phyloP scores from a whole-genome alignment of 129 eudicot genomes.

The Apium graveolens region DNA sequence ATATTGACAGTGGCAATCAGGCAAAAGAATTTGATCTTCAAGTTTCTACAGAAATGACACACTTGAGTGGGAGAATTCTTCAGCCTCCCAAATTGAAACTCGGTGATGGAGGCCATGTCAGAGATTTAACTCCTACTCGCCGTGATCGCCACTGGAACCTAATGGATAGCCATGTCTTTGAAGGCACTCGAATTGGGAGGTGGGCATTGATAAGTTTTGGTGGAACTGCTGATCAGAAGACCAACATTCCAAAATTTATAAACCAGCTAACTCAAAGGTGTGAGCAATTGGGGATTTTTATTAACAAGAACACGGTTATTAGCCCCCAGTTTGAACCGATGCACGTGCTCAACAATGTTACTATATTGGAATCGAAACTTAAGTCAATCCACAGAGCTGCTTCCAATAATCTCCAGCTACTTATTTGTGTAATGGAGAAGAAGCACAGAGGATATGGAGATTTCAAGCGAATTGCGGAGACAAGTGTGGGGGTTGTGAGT shows the following conservation, averaged over 20 bases:
- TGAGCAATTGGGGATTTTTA: slow-evolving; percentile 77
- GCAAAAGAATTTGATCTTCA: slow-evolving; percentile 62
- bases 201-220: slow-evolving; percentile 93
- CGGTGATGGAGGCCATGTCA: slow-evolving; percentile 69
- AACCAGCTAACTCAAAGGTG: slow-evolving; percentile 62
- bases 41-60: slow-evolving; percentile 69
- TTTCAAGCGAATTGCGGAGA: slow-evolving; percentile 83
- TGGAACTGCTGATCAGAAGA: slow-evolving; percentile 57
- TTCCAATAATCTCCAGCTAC: slow-evolving; percentile 57
- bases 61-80: slow-evolving; percentile 73
- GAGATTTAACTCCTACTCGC: slow-evolving; percentile 59
- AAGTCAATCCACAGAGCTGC: slow-evolving; percentile 57
- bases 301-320: slow-evolving; percentile 50
- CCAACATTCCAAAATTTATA: slow-evolving; percentile 56
- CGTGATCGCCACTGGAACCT: slow-evolving; percentile 94
- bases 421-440: slow-evolving; percentile 89
- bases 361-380: slow-evolving; percentile 60
- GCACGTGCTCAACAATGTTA: slow-evolving; percentile 63
- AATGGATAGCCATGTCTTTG: slow-evolving; percentile 77
- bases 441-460: slow-evolving; percentile 92
- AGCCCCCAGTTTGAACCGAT: slow-evolving; percentile 71
- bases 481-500: slow-evolving; percentile 74
- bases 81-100: slow-evolving; percentile 89
- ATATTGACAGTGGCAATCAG: slow-evolving; percentile 52
- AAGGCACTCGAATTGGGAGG: slow-evolving; percentile 73